A percentile compares a stretch with the other conserved stretches of the same genome.
Evolutionary conservation across 108 stramenopile species (phyloP).

Genomic region (Discostella stelligeroides): DNA sequence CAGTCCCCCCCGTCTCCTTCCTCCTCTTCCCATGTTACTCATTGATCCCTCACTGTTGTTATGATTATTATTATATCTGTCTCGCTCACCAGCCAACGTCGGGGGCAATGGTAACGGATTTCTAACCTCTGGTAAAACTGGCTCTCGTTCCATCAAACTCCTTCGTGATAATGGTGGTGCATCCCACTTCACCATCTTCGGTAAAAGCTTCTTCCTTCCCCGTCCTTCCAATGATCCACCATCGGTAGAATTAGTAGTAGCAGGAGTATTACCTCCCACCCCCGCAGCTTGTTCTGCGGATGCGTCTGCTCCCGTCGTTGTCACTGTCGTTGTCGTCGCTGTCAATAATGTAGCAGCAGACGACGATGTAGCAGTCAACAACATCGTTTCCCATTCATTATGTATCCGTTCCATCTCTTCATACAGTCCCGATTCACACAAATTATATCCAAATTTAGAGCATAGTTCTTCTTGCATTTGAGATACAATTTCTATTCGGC

Average conservation of each 20-base stretch:
- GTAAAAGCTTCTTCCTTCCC: constrained; percentile 2
- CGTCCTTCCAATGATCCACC: constrained; percentile 5
- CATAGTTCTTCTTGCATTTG: constrained; percentile 15
- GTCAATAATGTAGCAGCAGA: no score
- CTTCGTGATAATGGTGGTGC: constrained; percentile 9
- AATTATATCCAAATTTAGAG: constrained; percentile 6
- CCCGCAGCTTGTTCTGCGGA: no score
- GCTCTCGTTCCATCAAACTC: constrained; percentile 21
- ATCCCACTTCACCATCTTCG: constrained; percentile 29
- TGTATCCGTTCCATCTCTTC: constrained; percentile 26
- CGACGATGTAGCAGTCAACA: not conserved
- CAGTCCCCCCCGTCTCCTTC: no score
- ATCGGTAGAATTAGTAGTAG: not conserved
- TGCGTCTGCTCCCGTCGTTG: no score
- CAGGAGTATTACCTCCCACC: no score
- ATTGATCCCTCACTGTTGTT: no score
- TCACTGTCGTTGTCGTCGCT: no score
- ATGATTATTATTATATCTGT: no score
- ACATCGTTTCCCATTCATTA: constrained; percentile 16
- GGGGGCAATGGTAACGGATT: constrained; percentile 35
- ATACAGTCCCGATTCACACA: constrained; percentile 8
- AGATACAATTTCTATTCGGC: constrained; percentile 21
- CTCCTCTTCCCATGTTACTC: not conserved
- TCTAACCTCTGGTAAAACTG: not conserved
- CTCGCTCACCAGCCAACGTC: no score